Evolutionary conservation across 2,329 filamentous ascomycete species (phyloP), one percentile per base, ranked within the genome.

Genomic region (Clonostachys rhizophaga): DNA sequence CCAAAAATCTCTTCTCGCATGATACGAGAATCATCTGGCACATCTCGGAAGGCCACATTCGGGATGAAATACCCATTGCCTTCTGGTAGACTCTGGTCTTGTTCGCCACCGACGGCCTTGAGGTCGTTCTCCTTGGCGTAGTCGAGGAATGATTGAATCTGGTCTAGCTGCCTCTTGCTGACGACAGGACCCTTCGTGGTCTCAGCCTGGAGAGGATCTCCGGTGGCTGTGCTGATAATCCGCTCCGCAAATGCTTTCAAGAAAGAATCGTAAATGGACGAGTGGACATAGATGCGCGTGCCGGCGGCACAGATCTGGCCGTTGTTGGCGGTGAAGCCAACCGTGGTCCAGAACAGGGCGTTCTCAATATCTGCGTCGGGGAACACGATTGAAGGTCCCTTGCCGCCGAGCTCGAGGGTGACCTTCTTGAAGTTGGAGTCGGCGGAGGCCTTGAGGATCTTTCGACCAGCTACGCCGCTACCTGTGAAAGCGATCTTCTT

Each of bases 401-500:
- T 84, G 48, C 80, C 80, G 42, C 80, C 80, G 8, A 75, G 75
- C 59, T 82, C 78, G 16, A 81, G 66, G 3, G 76, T 79, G 36
- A 81, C 72, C 55, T 78, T 79, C 62, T 81, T 81, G 55, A 78
- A 62, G 36, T 50, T 52, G 20, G 68, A 85, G 1, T 73, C 66
- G 3, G 80, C 71, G 0, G 85, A 83, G 64, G 76, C 71, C 55
- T 83, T 82, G 82, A 87, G 86, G 50, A 89, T 84, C 54, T 80
- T 72, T 34, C 77, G 75, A 9, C 80, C 86, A 2, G 84, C 87
- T 3, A 69, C 70, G 1, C 84, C 88, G 17, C 78, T 83, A 42
- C 86, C 86, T 0, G 86, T 89, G 55, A 90, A 90, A 1, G 85
- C 83, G 48, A 89, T 73, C 68, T 89, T 89, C 57, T 86, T 80